Base-by-base conservation (phyloP, 495 filamentous ascomycete species). In the Copromyces sp. region DNA sequence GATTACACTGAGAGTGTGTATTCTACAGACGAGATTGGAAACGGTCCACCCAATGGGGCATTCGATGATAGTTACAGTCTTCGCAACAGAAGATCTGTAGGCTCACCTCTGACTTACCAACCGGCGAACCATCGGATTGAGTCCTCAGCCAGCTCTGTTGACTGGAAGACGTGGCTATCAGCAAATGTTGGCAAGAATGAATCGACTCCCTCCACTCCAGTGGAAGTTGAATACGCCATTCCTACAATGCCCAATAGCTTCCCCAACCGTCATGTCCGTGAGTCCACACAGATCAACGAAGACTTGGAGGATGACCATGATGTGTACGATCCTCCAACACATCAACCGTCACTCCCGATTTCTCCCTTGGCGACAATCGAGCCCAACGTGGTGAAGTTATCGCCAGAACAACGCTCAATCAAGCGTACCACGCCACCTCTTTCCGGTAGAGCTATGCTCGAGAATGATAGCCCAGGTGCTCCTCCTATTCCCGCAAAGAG, bases 211-310 rank as follows among this genome's bases (percentile, higher is more conserved):
- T 45, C 74, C 17, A 76, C 73, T 71, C 72, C 69, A 6, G 38
- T 74, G 0, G 78, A 84, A 69, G 77, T 83, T 37, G 76, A 82
- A 44, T 82, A 76, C 40, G 79, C 80, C 8, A 73, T 84, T 9
- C 82, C 81, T 1, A 79, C 82, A 11, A 80, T 81, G 76, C 76
- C 80, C 29, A 79, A 77, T 47, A 68, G 69, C 29, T 77, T 75
- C 53, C 41, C 69, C 6, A 69, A 76, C 5, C 83, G 86, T 0
- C 90, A 92, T 77, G 75, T 89, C 69, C 83, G 89, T 16, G 90
- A 93, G 79, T 72, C 81, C 40, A 86, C 90, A 1, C 89, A 92
- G 68, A 89, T 88, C 65, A 77, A 84, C 38, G 85, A 83, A 39
- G 87, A 91, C 12, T 80, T 81, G 12, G 80, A 78, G 6, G 77